Percentiles rank a stretch among this genome's conserved stretches.
Conservation (phyloP, 1,284 basidiomycete species). For the Taiwanofungus camphoratus region DNA sequence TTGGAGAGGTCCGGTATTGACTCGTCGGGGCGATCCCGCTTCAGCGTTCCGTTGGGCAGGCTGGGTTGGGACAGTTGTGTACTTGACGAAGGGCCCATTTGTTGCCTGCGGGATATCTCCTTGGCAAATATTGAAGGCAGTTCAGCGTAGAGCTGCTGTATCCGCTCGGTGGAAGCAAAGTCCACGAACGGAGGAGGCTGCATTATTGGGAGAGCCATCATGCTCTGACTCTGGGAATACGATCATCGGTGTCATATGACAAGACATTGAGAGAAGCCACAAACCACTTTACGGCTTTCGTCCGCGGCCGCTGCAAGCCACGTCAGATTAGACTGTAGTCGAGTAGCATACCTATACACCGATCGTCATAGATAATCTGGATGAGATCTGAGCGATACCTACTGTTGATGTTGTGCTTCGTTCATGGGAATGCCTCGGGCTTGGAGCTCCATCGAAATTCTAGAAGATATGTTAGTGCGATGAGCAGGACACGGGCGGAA, state of each 20-base stretch:
- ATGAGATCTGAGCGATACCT: constrained; percentile 24
- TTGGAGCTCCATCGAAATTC: constrained; percentile 44
- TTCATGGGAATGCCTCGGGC: constrained; percentile 38
- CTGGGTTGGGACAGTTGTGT: constrained; percentile 8
- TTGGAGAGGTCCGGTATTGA: constrained; percentile 29
- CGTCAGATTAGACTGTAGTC: constrained; percentile 59
- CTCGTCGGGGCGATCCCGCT: constrained; percentile 59
- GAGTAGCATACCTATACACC: constrained; percentile 42
- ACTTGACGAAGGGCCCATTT: constrained; percentile 9
- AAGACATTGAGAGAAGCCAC: constrained; percentile 16
- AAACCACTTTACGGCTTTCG: constrained; percentile 40
- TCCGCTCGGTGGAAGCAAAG: constrained; percentile 46
- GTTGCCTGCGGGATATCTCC: constrained; percentile 49
- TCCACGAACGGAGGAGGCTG: constrained; percentile 49
- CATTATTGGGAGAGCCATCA: constrained; percentile 46
- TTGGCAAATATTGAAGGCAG: constrained; percentile 57
- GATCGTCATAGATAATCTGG: constrained; percentile 9
- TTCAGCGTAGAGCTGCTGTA: constrained; percentile 57
- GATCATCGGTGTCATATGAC: background rate
- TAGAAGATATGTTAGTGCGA: constrained; percentile 8
- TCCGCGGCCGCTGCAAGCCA: constrained; percentile 66
- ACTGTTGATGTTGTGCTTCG: constrained; percentile 57
- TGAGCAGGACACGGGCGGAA: background rate
- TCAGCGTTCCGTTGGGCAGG: constrained; percentile 33
- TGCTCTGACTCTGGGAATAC: constrained; percentile 15